Conservation (phyloP, 1,284 basidiomycete species). For the Austroboletus olivaceoglutinosus region DNA sequence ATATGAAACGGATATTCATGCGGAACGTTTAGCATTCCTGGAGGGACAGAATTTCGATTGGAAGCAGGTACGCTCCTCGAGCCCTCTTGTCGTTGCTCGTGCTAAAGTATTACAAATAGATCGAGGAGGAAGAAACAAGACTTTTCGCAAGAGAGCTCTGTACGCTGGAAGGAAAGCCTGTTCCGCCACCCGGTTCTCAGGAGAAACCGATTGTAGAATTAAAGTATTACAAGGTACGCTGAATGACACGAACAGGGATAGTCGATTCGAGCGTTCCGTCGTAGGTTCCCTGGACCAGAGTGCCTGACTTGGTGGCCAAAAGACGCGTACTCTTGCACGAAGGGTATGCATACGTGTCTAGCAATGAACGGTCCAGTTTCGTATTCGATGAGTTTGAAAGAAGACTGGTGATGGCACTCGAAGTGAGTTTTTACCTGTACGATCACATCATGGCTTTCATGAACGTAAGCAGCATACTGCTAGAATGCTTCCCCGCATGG, state of each 20-base stretch:
- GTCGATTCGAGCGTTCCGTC: background rate
- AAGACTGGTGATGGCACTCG: conserved; percentile 75
- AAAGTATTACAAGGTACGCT: conserved; percentile 66
- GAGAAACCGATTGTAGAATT: background rate
- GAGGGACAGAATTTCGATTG: conserved; percentile 78
- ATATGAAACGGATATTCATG: conserved; percentile 68
- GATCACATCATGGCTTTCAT: background rate
- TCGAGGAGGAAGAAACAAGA: conserved; percentile 59
- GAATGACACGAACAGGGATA: background rate
- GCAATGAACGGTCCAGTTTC: conserved; percentile 80
- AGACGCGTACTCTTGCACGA: conserved; percentile 78
- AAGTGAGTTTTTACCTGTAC: conserved; percentile 49
- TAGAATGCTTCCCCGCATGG: conserved; percentile 86
- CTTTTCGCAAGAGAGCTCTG: conserved; percentile 52
- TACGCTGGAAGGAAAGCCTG: conserved; percentile 31
- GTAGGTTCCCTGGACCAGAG: conserved; percentile 81
- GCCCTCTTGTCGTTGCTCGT: background rate
- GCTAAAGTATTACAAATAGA: conserved; percentile 39
- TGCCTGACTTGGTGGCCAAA: conserved; percentile 88
- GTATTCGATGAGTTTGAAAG: conserved; percentile 86
- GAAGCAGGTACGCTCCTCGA: conserved; percentile 51
- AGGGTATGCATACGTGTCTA: conserved; percentile 92
- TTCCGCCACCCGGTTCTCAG: background rate
- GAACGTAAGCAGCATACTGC: conserved; percentile 68
- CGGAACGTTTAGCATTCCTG: conserved; percentile 74